Base-by-base conservation (phyloP, 805 yeast genomes). In the Zygoascus bituminiphila region DNA sequence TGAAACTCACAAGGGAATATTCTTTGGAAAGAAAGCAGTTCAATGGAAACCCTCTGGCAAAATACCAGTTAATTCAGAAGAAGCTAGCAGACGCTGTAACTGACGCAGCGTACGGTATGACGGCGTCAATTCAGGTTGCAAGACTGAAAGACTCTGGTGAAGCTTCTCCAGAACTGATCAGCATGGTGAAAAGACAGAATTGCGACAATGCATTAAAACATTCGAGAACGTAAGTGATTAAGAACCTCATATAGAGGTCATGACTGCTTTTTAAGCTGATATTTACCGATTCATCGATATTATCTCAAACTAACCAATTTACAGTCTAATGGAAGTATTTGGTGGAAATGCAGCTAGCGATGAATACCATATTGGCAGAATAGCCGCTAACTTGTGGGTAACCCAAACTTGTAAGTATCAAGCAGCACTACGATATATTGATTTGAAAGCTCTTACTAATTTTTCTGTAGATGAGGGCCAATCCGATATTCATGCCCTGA, bases 321-420 rank as follows among this genome's bases (percentile, higher is more conserved):
- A 12, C 31, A 50, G 55, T 17, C 57, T 70, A 36, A 68, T 68
- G 74, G 74, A 70, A 53, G 61, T 70, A 17, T 69, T 70, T 51
- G 74, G 74, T 6, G 74, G 74, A n/a, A 71, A 70, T 44, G 74
- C 67, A 15, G 59, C 69, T n/a, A 58, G 68, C 43, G 74, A 70
- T 47, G 74, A 70, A 60, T 70, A 70, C 50, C 70, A 65, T 44
- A 69, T 70, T 49, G 70, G 69, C 23, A 56, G 74, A 45, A 67
- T 70, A 45, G 70, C 71, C 21, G 69, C 66, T 41, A 70, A 70
- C 52, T 57, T 70, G 44, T 70, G 63, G 57, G 73, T 70, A 5
- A 72, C 68, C 22, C 74, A 70, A 56, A 70, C 74, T n/a, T 70
- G 58, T 55, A 46, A 50, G 61, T 56, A 20, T 23, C 21, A 25